Evolutionary conservation across 306 rosid species (phyloP).

Genomic region (Quercus berberidifolia): DNA sequence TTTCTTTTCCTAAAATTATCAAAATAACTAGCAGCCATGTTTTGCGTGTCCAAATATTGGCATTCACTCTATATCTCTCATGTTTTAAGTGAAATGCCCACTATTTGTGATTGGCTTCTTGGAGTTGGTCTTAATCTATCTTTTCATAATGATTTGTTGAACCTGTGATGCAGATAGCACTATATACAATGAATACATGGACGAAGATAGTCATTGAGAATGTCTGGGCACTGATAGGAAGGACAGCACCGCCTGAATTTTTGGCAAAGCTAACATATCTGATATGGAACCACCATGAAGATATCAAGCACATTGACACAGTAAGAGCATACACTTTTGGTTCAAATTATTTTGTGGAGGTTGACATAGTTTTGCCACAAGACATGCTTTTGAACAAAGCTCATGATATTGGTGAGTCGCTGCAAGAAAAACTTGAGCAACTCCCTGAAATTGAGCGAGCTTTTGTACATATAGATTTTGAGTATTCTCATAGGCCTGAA

Average conservation of each 20-base stretch:
- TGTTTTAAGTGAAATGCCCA: conserved; percentile 29
- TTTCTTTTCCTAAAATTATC: neutral
- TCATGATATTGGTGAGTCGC: conserved; percentile 75
- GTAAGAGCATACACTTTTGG: conserved; percentile 88
- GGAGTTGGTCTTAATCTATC: conserved; percentile 10
- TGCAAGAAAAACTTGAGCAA: conserved; percentile 71
- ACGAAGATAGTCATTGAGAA: no score
- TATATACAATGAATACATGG: no score
- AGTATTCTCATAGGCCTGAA: conserved; percentile 72
- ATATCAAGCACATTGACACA: conserved; percentile 69
- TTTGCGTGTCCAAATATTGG: no score
- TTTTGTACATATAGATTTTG: conserved; percentile 77
- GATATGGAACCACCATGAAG: conserved; percentile 80
- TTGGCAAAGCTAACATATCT: conserved; percentile 48
- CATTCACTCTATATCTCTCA: neutral
- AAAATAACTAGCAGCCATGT: no score
- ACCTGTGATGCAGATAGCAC: no score
- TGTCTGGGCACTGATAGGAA: no score
- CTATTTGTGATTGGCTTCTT: conserved; percentile 67
- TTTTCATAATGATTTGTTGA: no score
- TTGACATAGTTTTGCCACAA: no score
- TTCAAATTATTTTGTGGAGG: conserved; percentile 9
- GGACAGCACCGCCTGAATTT: no score
- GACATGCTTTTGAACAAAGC: conserved; percentile 25
- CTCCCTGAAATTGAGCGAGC: conserved; percentile 80